Percentiles rank a stretch among this genome's conserved stretches.
Evolutionary conservation across 768 basidiomycete genomes (phyloP).

Genomic region (Suillus weaverae): DNA sequence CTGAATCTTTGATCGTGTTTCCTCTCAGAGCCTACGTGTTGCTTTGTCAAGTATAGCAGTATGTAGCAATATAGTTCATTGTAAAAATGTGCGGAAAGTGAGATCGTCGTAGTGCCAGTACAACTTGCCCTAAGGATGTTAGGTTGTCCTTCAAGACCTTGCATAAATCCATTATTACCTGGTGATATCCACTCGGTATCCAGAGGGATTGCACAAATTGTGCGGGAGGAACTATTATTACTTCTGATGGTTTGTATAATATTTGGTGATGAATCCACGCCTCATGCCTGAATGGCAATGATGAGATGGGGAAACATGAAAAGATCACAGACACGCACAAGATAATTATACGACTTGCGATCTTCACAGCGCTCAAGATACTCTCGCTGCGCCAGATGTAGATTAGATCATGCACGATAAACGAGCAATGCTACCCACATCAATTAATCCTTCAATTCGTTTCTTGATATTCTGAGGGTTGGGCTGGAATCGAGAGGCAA

Average conservation of each 20-base stretch:
- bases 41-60: slow-evolving; percentile 32
- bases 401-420: neutral
- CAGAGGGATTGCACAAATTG: neutral
- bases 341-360: slow-evolving; percentile 85
- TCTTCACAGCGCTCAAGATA: slow-evolving; percentile 91
- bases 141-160: neutral
- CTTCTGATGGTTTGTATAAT: neutral
- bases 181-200: neutral
- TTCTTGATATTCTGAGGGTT: slow-evolving; percentile 89
- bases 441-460: slow-evolving; percentile 89
- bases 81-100: neutral
- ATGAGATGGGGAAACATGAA: neutral
- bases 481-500: slow-evolving; percentile 83
- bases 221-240: neutral
- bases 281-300: slow-evolving; percentile 24
- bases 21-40: slow-evolving; percentile 32
- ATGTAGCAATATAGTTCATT: slow-evolving; percentile 22
- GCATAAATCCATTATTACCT: neutral
- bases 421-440: slow-evolving; percentile 50
- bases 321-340: slow-evolving; percentile 38
- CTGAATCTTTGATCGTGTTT: slow-evolving; percentile 1
- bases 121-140: neutral
- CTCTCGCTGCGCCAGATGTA: slow-evolving; percentile 61
- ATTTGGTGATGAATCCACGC: neutral
- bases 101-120: neutral